A percentile compares a stretch with the other conserved stretches of the same genome.
Evolutionary conservation across 2,329 filamentous ascomycete species (phyloP).

Genomic region (Reticulascus tulasneorum): DNA sequence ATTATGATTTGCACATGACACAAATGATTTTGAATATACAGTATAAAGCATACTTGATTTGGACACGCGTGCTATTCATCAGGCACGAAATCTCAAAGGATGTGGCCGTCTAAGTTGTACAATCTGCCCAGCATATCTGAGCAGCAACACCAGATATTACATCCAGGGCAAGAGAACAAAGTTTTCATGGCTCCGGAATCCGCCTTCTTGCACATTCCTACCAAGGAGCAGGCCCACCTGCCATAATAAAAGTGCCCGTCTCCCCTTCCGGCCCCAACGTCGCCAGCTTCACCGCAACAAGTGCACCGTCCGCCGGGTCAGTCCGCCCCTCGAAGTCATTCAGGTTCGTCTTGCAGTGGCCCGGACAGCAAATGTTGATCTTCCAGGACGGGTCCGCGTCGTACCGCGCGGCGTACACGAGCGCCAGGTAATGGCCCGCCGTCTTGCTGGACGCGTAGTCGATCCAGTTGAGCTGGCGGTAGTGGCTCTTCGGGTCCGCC

Average conservation of each 20-base stretch:
- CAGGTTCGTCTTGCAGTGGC: slow-evolving; percentile 9
- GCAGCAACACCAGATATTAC: too few species aligned
- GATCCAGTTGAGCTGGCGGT: neutral
- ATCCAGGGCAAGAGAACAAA: too few species aligned
- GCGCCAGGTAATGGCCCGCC: slow-evolving; percentile 6
- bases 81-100: too few species aligned
- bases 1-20: too few species aligned
- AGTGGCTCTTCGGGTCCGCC: neutral
- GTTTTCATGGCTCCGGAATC: too few species aligned
- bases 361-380: slow-evolving; percentile 9
- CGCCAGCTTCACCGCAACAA: slow-evolving; percentile 6
- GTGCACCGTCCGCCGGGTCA: slow-evolving; percentile 7
- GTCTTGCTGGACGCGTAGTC: slow-evolving; percentile 11
- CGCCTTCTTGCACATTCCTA: too few species aligned
- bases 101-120: too few species aligned
- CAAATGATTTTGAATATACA: too few species aligned
- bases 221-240: too few species aligned
- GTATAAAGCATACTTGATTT: too few species aligned
- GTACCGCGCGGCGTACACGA: slow-evolving; percentile 4
- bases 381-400: slow-evolving; percentile 5
- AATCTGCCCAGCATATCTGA: too few species aligned
- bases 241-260: slow-evolving; percentile 3
- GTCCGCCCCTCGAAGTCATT: slow-evolving; percentile 1
- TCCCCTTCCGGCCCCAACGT: slow-evolving; percentile 5
- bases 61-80: too few species aligned